Evolutionary conservation across 2,329 filamentous ascomycete genomes (phyloP), one percentile per base, ranked within the genome.

Genomic region (Penicillium sp.): DNA sequence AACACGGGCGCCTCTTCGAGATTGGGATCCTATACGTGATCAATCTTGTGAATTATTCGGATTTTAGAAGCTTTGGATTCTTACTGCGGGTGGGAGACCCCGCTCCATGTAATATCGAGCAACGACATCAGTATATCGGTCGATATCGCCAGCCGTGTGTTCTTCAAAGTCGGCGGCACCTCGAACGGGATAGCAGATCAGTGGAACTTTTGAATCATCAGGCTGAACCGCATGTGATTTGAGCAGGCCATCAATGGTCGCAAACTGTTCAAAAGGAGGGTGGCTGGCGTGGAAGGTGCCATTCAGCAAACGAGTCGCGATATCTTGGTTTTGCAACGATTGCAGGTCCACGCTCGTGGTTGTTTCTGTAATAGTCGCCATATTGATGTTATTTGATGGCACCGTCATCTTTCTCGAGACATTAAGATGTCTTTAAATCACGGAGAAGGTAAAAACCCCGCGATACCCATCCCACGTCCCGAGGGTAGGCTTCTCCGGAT

Each of bases 1-100:
- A 87, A 78, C 0, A 83, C 80, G 10, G 68, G 68, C 0, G 68
- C 68, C 40, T 69, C 50, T 8, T 69, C 63, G 0, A 65, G 80
- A 81, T 51, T 79, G 0, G 66, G 66, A 13, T 70, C 64, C 68
- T 70, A 38, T 8, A 30, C 61, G 44, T 65, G 53, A 17, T 3
- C 7, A 45, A 0, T 6, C 26, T 38, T 9, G 22, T 8, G 6
- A 26, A 4, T 12, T 4, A 1, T 5, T 15, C 17, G 13, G 0
- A 17, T 12, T 4, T 0, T 1, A 5, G 4, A 17, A 0, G 2
- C 9, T 26, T 38, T 8, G 38, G 4, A 15, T 13, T 19, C 65
- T 53, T 66, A 70, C 68, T 17, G 67, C 68, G 10, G 67, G 61
- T 10, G 24, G 22, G 17, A 70, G 63, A 1, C 67, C 68, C 13